Base-by-base conservation (phyloP, 768 basidiomycete species). In the Dioszegia hungarica region DNA sequence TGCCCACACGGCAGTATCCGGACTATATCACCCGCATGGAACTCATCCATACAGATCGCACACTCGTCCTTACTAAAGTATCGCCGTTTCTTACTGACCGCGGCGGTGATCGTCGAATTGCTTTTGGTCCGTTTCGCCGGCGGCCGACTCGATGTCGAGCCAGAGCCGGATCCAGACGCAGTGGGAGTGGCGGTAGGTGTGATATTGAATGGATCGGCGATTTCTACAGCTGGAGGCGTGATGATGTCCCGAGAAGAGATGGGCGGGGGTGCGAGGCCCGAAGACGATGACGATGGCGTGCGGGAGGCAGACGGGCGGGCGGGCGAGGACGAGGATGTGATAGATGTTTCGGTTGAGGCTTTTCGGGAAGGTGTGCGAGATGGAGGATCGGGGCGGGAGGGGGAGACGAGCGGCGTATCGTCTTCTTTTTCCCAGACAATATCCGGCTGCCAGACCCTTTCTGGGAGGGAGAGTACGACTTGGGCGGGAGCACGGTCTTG, bases 1-100 rank as follows among this genome's bases (percentile, higher is more conserved):
- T 98, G 94, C 44, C 88, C 87, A 69, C 94, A 98, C 1, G 94
- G 94, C 37, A 97, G 73, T 49, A 93, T 89, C 64, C 93, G 84
- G 39, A 97, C 89, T 66, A 84, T 83, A 72, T 98, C 94, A 2
- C 92, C 92, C 68, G 85, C 85, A 37, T 79, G 84, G 66, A 97
- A 98, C 60, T 86, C 84, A 57, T 82, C 88, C 54, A 98, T 81
- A 73, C 94, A 98, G 53, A 98, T 97, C 31, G 91, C 89, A 69
- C 93, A 98, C 74, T 98, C 90, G 51, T 82, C 72, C 68, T 92
- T 89, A 2, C 81, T 76, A 72, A 87, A 87, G 62, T 88, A 92
- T 86, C 89, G 43, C 20, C 43, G 11, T 27, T 44, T 56, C 61
- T 53, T 52, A 54, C 54, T 34, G 47, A n/a, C n/a, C n/a, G 22